Evolutionary conservation across 306 rosid species (phyloP), one percentile per base, ranked within the genome.

Genomic region (Acacia confusa): DNA sequence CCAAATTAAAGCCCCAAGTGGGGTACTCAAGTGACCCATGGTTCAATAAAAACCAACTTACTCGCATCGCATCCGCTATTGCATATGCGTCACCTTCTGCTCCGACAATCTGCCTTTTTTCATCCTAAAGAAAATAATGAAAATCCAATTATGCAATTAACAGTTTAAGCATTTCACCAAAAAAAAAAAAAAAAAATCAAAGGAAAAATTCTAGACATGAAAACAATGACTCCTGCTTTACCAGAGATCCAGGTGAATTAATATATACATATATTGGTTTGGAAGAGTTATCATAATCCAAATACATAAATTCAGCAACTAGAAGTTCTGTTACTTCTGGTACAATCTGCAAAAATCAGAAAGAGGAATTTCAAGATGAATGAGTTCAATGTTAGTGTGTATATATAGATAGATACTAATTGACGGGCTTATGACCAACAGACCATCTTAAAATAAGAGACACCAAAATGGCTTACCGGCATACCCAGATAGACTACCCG

Each of bases 281-380:
- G 19, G 79, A 34, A 76, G 92, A 89, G 86, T 92, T 83, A 74
- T 96, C 98, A 86, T 88, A 93, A 87, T 92, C 97, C 92, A 96
- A 87, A 93, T 94, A 96, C 97, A 96, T 87, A 79, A 96, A 90
- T 68, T 96, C 94, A 75, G 97, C 97, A 85, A 92, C 79, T 83
- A 95, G 81, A 78, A 95, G 98, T 85, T 95, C 99, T n/a, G 99
- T 88, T 53, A 95, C 99, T 52, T 92, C 94, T 5, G 98, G 97
- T 32, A 91, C 97, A 79, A 95, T 95, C 99, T 95, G 91, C 86
- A 89, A 4, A 70, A 84, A 78, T 81, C 75, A 66, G 30, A 82
- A 82, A 78, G 41, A 55, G 70, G 80, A 65, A 82, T 3, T 58
- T 72, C 61, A 81, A 72, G 55, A 78, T 63, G 71, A 75, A 8